These are phyloP conservation scores for Persicaria maculosa DNA, from an alignment of 148 eudicot genomes.

Conservation along the genomic window DNA sequence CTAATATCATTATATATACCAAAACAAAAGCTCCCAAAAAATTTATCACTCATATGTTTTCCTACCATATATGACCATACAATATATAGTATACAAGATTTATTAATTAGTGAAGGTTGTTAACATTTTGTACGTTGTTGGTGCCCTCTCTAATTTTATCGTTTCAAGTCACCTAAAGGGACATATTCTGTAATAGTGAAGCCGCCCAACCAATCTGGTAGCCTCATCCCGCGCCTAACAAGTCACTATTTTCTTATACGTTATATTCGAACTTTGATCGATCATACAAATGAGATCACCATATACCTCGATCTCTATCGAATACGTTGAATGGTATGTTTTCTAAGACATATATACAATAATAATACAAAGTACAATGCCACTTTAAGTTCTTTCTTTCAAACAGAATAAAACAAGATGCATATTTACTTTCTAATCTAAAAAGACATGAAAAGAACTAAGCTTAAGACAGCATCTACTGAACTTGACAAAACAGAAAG, in stretches of 20 bases:
- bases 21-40: no score
- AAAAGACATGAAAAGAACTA: not conserved
- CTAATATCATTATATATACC: no score
- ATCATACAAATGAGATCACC: no score
- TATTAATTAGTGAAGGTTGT: not conserved
- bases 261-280: no score
- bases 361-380: not conserved
- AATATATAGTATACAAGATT: no score
- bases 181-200: not conserved
- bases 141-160: not conserved
- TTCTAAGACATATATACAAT: no score
- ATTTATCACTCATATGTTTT: no score
- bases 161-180: not conserved
- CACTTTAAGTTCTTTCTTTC: not conserved
- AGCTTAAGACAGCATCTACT: not conserved
- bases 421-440: not conserved
- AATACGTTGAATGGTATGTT: not conserved
- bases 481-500: not conserved
- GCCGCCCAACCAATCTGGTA: not conserved
- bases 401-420: slow-evolving; percentile 6
- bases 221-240: not conserved
- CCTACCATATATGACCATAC: no score
- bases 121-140: not conserved
- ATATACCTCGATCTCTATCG: not conserved
- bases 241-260: not conserved